phyloP scores from a whole-genome alignment of 2,329 filamentous ascomycete species.

The Calycina marina region DNA sequence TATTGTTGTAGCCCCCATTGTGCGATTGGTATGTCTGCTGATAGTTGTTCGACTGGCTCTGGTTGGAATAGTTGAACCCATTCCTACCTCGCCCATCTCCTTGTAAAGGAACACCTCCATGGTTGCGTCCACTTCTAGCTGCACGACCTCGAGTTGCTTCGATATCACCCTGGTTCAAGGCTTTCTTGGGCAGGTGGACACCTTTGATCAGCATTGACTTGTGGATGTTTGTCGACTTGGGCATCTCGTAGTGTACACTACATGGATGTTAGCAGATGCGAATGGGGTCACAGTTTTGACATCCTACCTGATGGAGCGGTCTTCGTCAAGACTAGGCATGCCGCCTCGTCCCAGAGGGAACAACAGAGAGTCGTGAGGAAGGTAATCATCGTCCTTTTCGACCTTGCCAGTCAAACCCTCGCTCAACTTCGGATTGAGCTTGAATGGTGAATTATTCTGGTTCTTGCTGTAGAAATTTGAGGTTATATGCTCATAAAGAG shows the following conservation, averaged over 20 bases:
- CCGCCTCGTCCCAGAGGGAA: constrained; percentile 61
- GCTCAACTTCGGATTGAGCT: constrained; percentile 60
- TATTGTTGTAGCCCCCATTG: constrained; percentile 11
- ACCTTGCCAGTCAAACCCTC: constrained; percentile 69
- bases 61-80: constrained; percentile 37
- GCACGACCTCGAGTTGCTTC: constrained; percentile 55
- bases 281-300: constrained; percentile 1
- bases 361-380: constrained; percentile 67
- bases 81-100: constrained; percentile 32
- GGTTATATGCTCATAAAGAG: constrained; percentile 71
- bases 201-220: constrained; percentile 92
- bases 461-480: constrained; percentile 87
- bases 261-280: constrained; percentile 2
- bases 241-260: constrained; percentile 79
- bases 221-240: constrained; percentile 55
- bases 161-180: constrained; percentile 62
- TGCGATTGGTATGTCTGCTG: constrained; percentile 11
- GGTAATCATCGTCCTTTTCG: constrained; percentile 68
- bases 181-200: constrained; percentile 55
- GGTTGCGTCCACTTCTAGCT: constrained; percentile 49
- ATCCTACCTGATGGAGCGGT: constrained; percentile 70
- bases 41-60: constrained; percentile 12
- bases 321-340: constrained; percentile 68
- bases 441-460: constrained; percentile 49
- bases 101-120: constrained; percentile 50